Base-by-base conservation (phyloP, 495 filamentous ascomycete species). In the Pyrenopolyporus hunteri region DNA sequence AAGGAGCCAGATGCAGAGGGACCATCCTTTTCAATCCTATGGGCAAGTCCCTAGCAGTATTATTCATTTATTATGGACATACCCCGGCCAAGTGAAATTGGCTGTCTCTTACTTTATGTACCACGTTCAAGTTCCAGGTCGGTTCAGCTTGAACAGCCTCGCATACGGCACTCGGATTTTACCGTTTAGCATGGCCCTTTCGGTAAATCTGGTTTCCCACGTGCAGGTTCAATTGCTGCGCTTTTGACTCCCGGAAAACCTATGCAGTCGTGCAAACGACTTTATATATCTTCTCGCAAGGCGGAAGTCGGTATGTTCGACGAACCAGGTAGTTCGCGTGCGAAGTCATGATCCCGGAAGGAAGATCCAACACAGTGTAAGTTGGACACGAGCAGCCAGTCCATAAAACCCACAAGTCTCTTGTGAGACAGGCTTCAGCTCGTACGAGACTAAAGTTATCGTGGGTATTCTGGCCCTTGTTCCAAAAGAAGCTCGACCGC, bases 121-220 rank as follows among this genome's bases (percentile, higher is more conserved):
- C 29, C 20, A 31, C 37, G 23, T 55, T 53, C 42, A 35, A 47
- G 25, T 37, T 32, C 6, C n/a, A 3, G n/a, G 10, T 44, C 43
- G 43, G 48, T 42, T 53, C 43, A 48, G 25, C 43, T 40, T 45
- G 40, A 28, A 52, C 49, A 64, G 55, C 61, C 55, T 64, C 35
- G 33, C 28, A 28, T 39, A 55, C 36, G 22, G 31, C 22, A 50
- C 43, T 42, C 39, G 31, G 28, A 51, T 44, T 33, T 50, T 22
- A 44, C 37, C 37, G 19, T 50, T 53, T 37, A 36, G 13, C 0
- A 64, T 40, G 49, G 40, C 36, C 28, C 16, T 51, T 44, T 53
- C 36, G 50, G 22, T 17, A 50, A 62, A 37, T 50, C 9, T 57
- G 37, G 31, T 19, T 56, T 51, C 16, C 52, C 20, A 3, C 35